Base-by-base conservation (phyloP, 176 grass and related monocot genomes). In the Cenchrus fungigraminus region DNA sequence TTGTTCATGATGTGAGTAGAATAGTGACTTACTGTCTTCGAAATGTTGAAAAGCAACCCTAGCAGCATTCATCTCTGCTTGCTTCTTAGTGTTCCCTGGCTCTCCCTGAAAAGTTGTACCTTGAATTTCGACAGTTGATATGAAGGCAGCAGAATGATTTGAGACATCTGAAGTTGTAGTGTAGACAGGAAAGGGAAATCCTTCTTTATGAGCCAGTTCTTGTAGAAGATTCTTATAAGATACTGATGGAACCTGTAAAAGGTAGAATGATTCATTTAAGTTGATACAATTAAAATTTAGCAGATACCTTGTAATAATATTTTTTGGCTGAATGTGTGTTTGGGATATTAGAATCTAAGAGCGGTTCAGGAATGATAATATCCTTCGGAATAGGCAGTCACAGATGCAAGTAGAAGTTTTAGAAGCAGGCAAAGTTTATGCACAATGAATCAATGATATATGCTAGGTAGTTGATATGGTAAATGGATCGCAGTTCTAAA, bases 51-150 rank as follows among this genome's bases (percentile, higher is more conserved):
- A 92, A 77, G 97, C 93, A 42, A 89, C 32, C 74, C 89, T 90
- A 57, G 90, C 91, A 88, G 88, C 89, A 85, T 71, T 88, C 59
- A 50, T 85, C 71, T 96, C 91, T 78, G 92, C 92, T 68, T 96
- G 88, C 42, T 96, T 99, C 82, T 94, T 94, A 37, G 76, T 87
- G 63, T 73, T 96, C 2, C 65, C 88, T 87, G 68, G 80, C 32
- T 84, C 82, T 89, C 91, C 93, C 52, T 82, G 68, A 72, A 92
- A 94, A 45, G 10, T 63, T 83, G 68, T 60, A 47, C 88, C 93
- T 81, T 87, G 46, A 62, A 94, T 70, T 87, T 88, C 82, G 25
- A 96, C 88, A 17, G 81, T 89, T 49, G 91, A 92, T 80, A 71
- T 69, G 86, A 92, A 92, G 19, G 17, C 3, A 60, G 68, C 56